A percentile compares a stretch with the other conserved stretches of the same genome.
Evolutionary conservation across 2,329 filamentous ascomycete genomes (phyloP).

Genomic region (Penicillium psychrosexuale): DNA sequence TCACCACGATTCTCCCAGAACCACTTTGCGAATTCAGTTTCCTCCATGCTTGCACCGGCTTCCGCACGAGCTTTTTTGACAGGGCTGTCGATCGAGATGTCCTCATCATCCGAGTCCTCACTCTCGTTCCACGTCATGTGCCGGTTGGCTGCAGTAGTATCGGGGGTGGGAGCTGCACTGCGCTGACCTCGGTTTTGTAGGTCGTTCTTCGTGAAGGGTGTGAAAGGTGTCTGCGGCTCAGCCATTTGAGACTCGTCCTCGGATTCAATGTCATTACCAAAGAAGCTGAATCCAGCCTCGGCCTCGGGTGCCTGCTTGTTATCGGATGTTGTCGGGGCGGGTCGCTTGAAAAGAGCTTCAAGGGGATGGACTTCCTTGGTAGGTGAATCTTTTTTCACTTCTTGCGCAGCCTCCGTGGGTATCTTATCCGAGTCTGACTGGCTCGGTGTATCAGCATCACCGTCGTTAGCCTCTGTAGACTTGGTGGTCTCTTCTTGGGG

Average conservation of each 20-base stretch:
- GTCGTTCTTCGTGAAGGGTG: constrained; percentile 77
- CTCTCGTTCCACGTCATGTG: constrained; percentile 31
- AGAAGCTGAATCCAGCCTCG: constrained; percentile 74
- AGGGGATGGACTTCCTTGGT: constrained; percentile 71
- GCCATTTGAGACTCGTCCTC: constrained; percentile 46
- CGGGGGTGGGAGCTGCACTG: constrained; percentile 90
- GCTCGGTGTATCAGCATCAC: not conserved
- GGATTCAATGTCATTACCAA: constrained; percentile 55
- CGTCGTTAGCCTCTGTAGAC: constrained; percentile 7
- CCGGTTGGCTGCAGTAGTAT: constrained; percentile 71
- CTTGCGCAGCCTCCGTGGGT: constrained; percentile 10
- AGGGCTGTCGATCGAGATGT: constrained; percentile 22
- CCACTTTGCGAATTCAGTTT: constrained; percentile 61
- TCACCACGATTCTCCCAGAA: constrained; percentile 56
- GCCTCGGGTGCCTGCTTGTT: constrained; percentile 41
- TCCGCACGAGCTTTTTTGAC: constrained; percentile 20
- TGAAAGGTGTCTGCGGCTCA: constrained; percentile 76
- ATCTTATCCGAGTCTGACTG: constrained; percentile 8
- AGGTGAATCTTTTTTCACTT: constrained; percentile 28
- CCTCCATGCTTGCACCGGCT: constrained; percentile 27
- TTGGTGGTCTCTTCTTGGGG: constrained; percentile 5
- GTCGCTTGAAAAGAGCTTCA: constrained; percentile 85
- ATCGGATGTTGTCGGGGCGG: constrained; percentile 45
- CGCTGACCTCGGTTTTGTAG: constrained; percentile 64
- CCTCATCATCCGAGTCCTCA: constrained; percentile 26